phyloP scores from a whole-genome alignment of 495 filamentous ascomycete species.

The Hyaloscypha finlandica region DNA sequence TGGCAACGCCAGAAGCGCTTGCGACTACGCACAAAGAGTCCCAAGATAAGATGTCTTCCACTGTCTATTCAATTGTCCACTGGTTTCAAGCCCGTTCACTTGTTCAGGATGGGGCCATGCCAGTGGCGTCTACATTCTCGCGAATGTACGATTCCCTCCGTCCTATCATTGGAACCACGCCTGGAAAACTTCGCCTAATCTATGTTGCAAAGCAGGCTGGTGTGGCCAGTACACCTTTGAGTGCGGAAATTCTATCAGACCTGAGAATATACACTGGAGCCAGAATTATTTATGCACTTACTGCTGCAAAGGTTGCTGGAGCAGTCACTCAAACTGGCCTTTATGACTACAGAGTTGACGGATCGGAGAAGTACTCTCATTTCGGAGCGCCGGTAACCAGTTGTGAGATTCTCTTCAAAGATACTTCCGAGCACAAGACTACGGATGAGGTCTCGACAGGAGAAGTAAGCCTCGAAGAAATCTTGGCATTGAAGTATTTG shows the following conservation, averaged over 20 bases:
- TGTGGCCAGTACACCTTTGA: slow-evolving; percentile 54
- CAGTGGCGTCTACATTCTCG: slow-evolving; percentile 60
- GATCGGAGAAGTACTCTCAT: slow-evolving; percentile 53
- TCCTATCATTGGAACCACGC: slow-evolving; percentile 61
- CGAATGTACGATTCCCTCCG: slow-evolving; percentile 60
- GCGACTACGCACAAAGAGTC: slow-evolving; percentile 60
- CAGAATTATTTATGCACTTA: slow-evolving; percentile 82
- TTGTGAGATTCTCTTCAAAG: slow-evolving; percentile 72
- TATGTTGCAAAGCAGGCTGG: slow-evolving; percentile 64
- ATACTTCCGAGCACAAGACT: slow-evolving; percentile 59
- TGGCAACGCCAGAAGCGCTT: slow-evolving; percentile 75
- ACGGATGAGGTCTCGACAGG: slow-evolving; percentile 61
- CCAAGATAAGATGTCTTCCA: slow-evolving; percentile 47
- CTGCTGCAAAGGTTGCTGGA: slow-evolving; percentile 79
- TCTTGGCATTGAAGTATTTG: slow-evolving; percentile 8
- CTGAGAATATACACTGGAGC: slow-evolving; percentile 78
- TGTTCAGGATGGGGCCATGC: slow-evolving; percentile 70
- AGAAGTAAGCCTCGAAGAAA: slow-evolving; percentile 50
- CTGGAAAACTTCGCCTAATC: slow-evolving; percentile 75
- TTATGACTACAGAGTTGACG: slow-evolving; percentile 76
- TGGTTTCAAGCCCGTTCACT: slow-evolving; percentile 70
- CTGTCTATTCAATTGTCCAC: slow-evolving; percentile 36
- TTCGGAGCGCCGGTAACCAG: slow-evolving; percentile 82
- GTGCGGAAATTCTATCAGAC: slow-evolving; percentile 69
- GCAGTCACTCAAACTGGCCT: slow-evolving; percentile 80